A percentile compares a stretch with the other conserved stretches of the same genome.
These are phyloP conservation scores for Neocallimastix lanati DNA, from an alignment of 192 early-diverging fungal genomes.

Conservation along the genomic window DNA sequence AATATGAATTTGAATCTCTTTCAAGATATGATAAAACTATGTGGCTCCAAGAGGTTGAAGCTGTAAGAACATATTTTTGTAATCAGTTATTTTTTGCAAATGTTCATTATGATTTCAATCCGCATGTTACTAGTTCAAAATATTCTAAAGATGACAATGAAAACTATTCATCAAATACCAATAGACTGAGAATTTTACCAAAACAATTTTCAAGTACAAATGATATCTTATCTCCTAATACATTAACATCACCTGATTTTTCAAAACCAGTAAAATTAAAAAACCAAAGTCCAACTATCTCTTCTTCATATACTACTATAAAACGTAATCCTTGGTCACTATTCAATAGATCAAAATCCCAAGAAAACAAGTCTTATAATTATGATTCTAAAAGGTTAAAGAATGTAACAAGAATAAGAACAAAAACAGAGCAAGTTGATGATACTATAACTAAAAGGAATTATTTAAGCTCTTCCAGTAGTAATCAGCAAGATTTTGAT, in stretches of 20 bases:
- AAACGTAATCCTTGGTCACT: neutral
- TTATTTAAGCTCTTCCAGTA: neutral
- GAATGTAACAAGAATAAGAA: neutral
- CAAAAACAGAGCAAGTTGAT: neutral
- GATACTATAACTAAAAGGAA: neutral
- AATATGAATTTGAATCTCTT: constrained; percentile 14
- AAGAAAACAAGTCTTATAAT: neutral
- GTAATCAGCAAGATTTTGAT: neutral
- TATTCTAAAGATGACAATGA: neutral
- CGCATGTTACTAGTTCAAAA: neutral
- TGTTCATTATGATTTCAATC: neutral
- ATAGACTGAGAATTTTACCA: neutral
- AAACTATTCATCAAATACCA: neutral
- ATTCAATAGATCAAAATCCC: neutral
- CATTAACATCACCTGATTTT: neutral
- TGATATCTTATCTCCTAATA: neutral
- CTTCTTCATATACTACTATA: neutral
- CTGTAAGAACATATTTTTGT: constrained; percentile 12
- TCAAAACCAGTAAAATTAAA: neutral
- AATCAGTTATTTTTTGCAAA: neutral
- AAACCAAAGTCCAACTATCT: neutral
- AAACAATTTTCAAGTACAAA: neutral
- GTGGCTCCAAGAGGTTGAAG: constrained; percentile 21
- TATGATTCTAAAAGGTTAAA: neutral
- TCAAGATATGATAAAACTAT: constrained; percentile 23